Evolutionary conservation across 139 green algal species (phyloP).

Genomic region (Limnomonas spitsbergensis): DNA sequence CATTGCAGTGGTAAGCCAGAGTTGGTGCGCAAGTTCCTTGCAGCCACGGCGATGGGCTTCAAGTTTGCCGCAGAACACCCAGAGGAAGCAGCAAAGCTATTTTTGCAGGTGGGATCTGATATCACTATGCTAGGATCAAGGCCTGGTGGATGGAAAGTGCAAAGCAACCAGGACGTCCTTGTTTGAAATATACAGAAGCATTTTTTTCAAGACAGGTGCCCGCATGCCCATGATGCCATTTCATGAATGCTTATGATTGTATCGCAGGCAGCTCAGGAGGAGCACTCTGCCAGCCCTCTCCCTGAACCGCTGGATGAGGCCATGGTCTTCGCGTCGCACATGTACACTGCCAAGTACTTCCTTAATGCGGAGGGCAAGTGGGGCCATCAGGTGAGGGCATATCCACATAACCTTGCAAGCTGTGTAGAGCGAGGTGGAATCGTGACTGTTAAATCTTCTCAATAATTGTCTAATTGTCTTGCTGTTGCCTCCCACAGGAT

Average conservation of each 20-base stretch:
- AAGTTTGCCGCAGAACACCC: slow-evolving; percentile 55
- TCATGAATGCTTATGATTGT: too few relatives aligned
- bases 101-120: slow-evolving; percentile 23
- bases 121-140: too few relatives aligned
- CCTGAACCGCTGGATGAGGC: slow-evolving; percentile 40
- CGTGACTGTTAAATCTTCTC: too few relatives aligned
- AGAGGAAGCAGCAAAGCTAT: slow-evolving; percentile 15
- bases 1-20: slow-evolving; percentile 29
- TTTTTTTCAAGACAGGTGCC: too few relatives aligned
- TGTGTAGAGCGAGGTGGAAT: slow-evolving; percentile 22
- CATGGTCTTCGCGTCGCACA: slow-evolving; percentile 26
- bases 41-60: slow-evolving; percentile 60
- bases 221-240: too few relatives aligned
- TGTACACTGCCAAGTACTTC: slow-evolving; percentile 31
- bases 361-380: slow-evolving; percentile 34
- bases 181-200: too few relatives aligned
- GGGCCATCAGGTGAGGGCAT: slow-evolving; percentile 28
- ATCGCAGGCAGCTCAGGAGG: slow-evolving; percentile 24
- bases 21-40: slow-evolving; percentile 50
- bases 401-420: background rate
- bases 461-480: too few relatives aligned
- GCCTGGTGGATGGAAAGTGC: too few relatives aligned
- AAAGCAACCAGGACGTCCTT: too few relatives aligned
- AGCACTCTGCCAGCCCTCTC: slow-evolving; percentile 34
- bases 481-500: slow-evolving; percentile 10